These are phyloP conservation scores for Eutrema salsugineum DNA, from an alignment of 441 rosid genomes.

Conservation along the genomic window DNA sequence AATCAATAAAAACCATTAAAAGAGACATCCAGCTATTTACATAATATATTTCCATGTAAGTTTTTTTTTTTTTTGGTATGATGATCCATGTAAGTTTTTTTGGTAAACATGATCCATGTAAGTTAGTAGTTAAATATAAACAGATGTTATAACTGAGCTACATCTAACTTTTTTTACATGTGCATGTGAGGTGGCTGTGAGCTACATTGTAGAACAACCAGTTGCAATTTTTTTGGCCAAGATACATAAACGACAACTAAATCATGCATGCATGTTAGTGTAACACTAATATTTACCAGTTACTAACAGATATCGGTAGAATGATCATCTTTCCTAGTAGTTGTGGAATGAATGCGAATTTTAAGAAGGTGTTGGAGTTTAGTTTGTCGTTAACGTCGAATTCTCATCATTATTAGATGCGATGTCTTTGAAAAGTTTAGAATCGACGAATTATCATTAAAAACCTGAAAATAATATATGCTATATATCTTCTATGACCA, in stretches of 20 bases:
- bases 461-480: neutral
- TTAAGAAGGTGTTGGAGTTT: neutral
- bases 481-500: neutral
- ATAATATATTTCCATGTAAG: neutral
- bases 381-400: neutral
- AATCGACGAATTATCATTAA: neutral
- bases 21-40: neutral
- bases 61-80: too few relatives aligned
- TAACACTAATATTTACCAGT: neutral
- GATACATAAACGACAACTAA: neutral
- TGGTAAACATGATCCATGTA: too few relatives aligned
- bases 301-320: neutral
- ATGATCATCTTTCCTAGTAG: neutral
- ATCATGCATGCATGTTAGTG: neutral
- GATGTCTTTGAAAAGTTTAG: neutral
- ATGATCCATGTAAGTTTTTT: too few relatives aligned
- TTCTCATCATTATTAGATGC: constrained; percentile 14
- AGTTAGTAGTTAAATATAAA: neutral
- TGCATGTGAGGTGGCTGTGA: neutral
- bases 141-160: neutral
- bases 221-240: neutral
- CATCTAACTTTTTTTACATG: neutral
- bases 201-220: neutral
- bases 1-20: too few relatives aligned
- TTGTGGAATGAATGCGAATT: neutral